Evolutionary conservation across 148 eudicot genomes (phyloP).

Genomic region (Chenopodium album): DNA sequence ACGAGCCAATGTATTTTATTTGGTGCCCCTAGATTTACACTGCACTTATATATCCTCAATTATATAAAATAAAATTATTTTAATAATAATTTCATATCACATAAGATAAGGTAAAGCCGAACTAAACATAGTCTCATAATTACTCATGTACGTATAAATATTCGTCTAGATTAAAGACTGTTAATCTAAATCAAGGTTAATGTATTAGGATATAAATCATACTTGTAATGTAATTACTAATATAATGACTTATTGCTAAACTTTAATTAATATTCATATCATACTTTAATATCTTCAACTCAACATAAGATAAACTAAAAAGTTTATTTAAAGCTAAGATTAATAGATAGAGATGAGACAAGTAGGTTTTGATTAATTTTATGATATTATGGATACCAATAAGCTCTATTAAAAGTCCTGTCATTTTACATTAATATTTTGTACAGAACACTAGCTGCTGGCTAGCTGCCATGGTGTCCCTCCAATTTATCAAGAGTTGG

Average conservation of each 20-base stretch:
- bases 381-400: background rate
- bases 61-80: background rate
- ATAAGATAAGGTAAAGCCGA: too few species aligned
- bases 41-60: background rate
- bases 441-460: too few species aligned
- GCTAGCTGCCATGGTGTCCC: slow-evolving; percentile 17
- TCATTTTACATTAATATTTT: too few species aligned
- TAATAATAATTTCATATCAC: background rate
- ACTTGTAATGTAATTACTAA: background rate
- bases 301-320: too few species aligned
- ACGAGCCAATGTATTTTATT: slow-evolving; percentile 15
- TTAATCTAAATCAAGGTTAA: background rate
- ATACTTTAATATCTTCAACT: too few species aligned
- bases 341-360: too few species aligned
- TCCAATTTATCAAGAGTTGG: slow-evolving; percentile 25
- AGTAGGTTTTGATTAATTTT: background rate
- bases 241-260: background rate
- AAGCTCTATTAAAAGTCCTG: too few species aligned
- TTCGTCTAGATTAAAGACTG: too few species aligned
- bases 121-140: too few species aligned
- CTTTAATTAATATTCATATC: background rate
- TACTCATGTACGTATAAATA: too few species aligned
- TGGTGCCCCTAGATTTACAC: slow-evolving; percentile 6
- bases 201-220: too few species aligned
- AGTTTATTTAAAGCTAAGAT: too few species aligned